Conservation (phyloP, 78 protist species). For the Corallochytrium limacisporum region DNA sequence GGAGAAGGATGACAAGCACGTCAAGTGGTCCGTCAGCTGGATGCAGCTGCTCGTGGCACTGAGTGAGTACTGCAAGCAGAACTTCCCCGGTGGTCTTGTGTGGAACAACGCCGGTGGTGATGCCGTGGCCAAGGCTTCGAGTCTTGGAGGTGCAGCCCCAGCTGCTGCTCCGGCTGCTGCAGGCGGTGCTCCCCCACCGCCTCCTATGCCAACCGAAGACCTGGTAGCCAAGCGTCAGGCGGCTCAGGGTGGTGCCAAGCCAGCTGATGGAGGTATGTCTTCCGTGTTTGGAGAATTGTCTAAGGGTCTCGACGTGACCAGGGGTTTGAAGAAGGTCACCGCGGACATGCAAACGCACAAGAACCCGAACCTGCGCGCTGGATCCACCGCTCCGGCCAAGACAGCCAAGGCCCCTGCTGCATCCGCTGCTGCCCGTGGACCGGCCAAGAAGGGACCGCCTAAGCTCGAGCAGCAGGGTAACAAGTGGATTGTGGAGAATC, state of each 20-base stretch:
- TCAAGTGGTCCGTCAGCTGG: slow-evolving; percentile 12
- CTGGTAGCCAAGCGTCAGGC: not conserved
- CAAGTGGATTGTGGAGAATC: slow-evolving; percentile 70
- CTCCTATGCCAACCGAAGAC: slow-evolving; percentile 15
- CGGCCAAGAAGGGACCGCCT: slow-evolving; percentile 17
- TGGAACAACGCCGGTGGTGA: slow-evolving; percentile 19
- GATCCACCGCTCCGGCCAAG: slow-evolving; percentile 1
- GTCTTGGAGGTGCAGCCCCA: slow-evolving; percentile 13
- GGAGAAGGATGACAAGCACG: slow-evolving; percentile 20
- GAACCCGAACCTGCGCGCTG: slow-evolving; percentile 29
- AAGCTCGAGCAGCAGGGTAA: slow-evolving; percentile 42
- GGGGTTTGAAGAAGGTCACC: slow-evolving; percentile 65
- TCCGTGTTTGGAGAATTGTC: slow-evolving; percentile 42
- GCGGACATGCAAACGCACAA: slow-evolving; percentile 59
- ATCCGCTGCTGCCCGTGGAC: slow-evolving; percentile 6
- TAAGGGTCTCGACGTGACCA: slow-evolving; percentile 56
- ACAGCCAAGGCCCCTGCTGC: slow-evolving; percentile 17
- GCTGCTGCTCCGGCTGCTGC: slow-evolving; percentile 33
- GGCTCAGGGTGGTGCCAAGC: no score
- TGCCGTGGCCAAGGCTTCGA: slow-evolving; percentile 11
- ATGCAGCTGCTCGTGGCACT: slow-evolving; percentile 8
- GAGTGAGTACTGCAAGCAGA: slow-evolving; percentile 19
- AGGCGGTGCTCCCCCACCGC: slow-evolving; percentile 22
- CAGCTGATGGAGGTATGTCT: slow-evolving; percentile 11
- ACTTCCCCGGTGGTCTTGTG: slow-evolving; percentile 36